Evolutionary conservation across 441 rosid species (phyloP).

Genomic region (Croton laevigatus): DNA sequence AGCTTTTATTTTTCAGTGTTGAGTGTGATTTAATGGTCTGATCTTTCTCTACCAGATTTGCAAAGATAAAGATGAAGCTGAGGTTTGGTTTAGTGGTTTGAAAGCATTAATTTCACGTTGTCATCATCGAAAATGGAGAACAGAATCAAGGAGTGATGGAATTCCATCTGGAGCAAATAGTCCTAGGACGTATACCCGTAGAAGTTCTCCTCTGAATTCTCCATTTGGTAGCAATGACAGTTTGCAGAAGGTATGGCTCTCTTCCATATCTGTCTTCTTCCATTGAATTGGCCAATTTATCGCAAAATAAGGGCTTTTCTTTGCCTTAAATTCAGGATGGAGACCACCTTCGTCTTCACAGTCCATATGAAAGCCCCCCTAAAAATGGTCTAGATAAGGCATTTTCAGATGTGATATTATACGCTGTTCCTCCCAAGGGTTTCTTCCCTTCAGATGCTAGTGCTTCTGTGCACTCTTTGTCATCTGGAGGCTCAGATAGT

Average conservation of each 20-base stretch:
- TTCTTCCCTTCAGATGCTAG: slow-evolving; percentile 71
- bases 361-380: slow-evolving; percentile 94
- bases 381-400: slow-evolving; percentile 78
- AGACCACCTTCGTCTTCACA: slow-evolving; percentile 65
- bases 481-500: slow-evolving; percentile 90
- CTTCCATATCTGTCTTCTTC: slow-evolving; percentile 3
- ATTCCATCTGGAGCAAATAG: slow-evolving; percentile 90
- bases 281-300: slow-evolving; percentile 14
- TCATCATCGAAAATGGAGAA: slow-evolving; percentile 73
- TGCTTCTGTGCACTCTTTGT: slow-evolving; percentile 76
- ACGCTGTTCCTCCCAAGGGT: slow-evolving; percentile 77
- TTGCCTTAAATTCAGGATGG: slow-evolving; percentile 56
- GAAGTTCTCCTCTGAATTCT: slow-evolving; percentile 93
- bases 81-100: slow-evolving; percentile 93
- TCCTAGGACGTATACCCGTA: slow-evolving; percentile 79
- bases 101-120: slow-evolving; percentile 83
- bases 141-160: slow-evolving; percentile 93
- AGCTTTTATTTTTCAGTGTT: slow-evolving; percentile 18
- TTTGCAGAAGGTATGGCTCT: slow-evolving; percentile 65
- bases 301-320: slow-evolving; percentile 17
- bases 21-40: slow-evolving; percentile 19
- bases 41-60: slow-evolving; percentile 38
- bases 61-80: slow-evolving; percentile 60
- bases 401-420: slow-evolving; percentile 70
- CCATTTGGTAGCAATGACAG: slow-evolving; percentile 90